These are phyloP conservation scores for Colletotrichum horii DNA, from an alignment of 2,329 filamentous ascomycete genomes.

Conservation along the genomic window DNA sequence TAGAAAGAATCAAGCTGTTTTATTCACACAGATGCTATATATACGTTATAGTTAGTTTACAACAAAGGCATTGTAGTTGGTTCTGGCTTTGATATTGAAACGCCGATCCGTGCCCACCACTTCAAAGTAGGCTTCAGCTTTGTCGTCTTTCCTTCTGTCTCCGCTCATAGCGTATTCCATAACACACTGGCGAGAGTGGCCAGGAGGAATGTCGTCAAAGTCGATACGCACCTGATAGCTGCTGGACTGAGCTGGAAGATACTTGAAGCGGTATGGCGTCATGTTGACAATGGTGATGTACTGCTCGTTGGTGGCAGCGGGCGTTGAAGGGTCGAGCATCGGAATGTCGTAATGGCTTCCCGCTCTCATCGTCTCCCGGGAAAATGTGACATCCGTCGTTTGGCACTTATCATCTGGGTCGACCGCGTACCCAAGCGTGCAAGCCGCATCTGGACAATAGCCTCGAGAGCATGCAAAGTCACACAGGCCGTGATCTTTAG, in stretches of 20 bases:
- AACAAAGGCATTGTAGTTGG: constrained; percentile 31
- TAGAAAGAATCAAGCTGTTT: no score
- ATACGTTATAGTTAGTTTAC: no score
- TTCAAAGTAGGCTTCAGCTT: constrained; percentile 35
- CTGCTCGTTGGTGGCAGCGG: constrained; percentile 11
- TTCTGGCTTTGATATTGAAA: constrained; percentile 34
- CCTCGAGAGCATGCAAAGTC: constrained; percentile 49
- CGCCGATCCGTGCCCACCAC: constrained; percentile 34
- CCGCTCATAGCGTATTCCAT: constrained; percentile 24
- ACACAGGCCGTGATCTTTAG: constrained; percentile 44
- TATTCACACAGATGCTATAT: no score
- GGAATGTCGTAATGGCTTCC: background rate
- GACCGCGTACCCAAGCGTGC: fast-evolving
- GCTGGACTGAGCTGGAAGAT: constrained; percentile 24
- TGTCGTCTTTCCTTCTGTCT: constrained; percentile 27
- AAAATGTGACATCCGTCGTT: background rate
- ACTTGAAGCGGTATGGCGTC: constrained; percentile 33
- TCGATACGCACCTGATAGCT: constrained; percentile 36
- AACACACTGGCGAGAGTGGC: constrained; percentile 33
- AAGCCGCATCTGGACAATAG: constrained; percentile 39
- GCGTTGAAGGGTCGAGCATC: background rate
- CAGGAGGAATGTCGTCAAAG: constrained; percentile 36
- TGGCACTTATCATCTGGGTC: background rate
- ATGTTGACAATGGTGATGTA: constrained; percentile 39
- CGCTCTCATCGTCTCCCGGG: background rate